These are phyloP conservation scores for Phaffomyces opuntiae DNA, from an alignment of 805 yeast species.

Conservation along the genomic window DNA sequence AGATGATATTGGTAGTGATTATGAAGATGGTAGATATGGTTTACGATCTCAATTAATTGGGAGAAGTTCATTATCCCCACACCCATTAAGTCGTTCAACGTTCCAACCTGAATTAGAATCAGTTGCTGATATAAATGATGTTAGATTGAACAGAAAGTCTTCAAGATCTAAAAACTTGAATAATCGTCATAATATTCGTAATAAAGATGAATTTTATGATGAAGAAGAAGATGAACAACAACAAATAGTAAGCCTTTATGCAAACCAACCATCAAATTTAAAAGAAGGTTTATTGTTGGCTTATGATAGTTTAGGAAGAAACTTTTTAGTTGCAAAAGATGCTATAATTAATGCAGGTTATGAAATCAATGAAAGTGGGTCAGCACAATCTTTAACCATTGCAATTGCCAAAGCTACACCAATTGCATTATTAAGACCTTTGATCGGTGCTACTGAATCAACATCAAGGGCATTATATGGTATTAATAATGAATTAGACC, in stretches of 20 bases:
- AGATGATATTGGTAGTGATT: slow-evolving; percentile 20
- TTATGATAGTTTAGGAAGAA: slow-evolving; percentile 61
- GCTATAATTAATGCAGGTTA: slow-evolving; percentile 54
- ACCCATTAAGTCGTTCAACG: slow-evolving; percentile 16
- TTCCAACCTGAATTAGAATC: slow-evolving; percentile 24
- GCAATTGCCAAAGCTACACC: slow-evolving; percentile 76
- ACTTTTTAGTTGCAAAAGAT: slow-evolving; percentile 56
- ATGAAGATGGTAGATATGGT: slow-evolving; percentile 7
- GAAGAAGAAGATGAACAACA: slow-evolving; percentile 25
- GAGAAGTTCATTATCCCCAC: slow-evolving; percentile 16
- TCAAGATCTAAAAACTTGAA: not conserved
- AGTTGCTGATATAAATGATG: slow-evolving; percentile 15
- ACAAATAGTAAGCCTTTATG: slow-evolving; percentile 60
- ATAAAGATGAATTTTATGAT: slow-evolving; percentile 7
- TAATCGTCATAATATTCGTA: not conserved
- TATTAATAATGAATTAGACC: slow-evolving; percentile 71
- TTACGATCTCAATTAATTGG: slow-evolving; percentile 19
- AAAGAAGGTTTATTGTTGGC: slow-evolving; percentile 74
- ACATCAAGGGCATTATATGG: slow-evolving; percentile 79
- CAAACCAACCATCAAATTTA: slow-evolving; percentile 71
- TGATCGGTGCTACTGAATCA: slow-evolving; percentile 91
- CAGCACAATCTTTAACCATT: slow-evolving; percentile 57
- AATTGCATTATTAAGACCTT: slow-evolving; percentile 70
- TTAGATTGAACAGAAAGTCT: not conserved
- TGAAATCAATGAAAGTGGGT: slow-evolving; percentile 57